Evolutionary conservation across 192 early-diverging fungal genomes (phyloP).

Genomic region (Backusella australiensis): DNA sequence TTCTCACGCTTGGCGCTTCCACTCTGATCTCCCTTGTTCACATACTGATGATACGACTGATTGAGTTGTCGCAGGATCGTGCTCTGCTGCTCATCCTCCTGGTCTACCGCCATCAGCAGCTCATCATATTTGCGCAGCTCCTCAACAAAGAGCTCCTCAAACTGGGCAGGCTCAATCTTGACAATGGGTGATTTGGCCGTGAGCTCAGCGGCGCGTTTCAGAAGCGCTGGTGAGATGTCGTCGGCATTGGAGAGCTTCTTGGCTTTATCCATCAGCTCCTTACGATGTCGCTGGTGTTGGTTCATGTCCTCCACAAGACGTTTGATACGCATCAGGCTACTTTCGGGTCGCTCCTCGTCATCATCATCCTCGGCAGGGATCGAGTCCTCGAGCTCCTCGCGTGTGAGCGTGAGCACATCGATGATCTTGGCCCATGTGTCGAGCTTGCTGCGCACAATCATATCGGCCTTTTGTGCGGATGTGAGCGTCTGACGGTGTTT

Average conservation of each 20-base stretch:
- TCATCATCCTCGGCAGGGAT: constrained; percentile 14
- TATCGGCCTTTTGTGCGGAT: constrained; percentile 58
- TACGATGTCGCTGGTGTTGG: constrained; percentile 13
- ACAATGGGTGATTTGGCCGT: constrained; percentile 59
- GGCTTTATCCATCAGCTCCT: constrained; percentile 63
- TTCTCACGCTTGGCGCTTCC: constrained; percentile 68
- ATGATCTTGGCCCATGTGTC: constrained; percentile 59
- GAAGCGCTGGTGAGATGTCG: constrained; percentile 72
- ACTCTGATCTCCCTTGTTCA: constrained; percentile 56
- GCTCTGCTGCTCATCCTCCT: constrained; percentile 62
- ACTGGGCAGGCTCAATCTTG: constrained; percentile 73
- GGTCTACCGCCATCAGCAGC: constrained; percentile 54
- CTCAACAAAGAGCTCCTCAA: constrained; percentile 72
- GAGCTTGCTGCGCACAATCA: constrained; percentile 53
- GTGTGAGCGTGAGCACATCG: constrained; percentile 43
- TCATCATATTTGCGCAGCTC: constrained; percentile 71
- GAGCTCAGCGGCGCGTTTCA: constrained; percentile 63
- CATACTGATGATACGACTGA: constrained; percentile 66
- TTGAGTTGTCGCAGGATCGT: constrained; percentile 56
- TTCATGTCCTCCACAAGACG: constrained; percentile 20
- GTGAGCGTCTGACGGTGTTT: constrained; percentile 56
- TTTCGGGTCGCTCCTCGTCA: background rate
- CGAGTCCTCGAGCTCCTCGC: constrained; percentile 36
- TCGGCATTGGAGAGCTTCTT: constrained; percentile 69
- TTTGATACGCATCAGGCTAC: constrained; percentile 15